These are phyloP conservation scores for Endothia cerciana DNA, from an alignment of 2,329 filamentous ascomycete species.

Conservation along the genomic window DNA sequence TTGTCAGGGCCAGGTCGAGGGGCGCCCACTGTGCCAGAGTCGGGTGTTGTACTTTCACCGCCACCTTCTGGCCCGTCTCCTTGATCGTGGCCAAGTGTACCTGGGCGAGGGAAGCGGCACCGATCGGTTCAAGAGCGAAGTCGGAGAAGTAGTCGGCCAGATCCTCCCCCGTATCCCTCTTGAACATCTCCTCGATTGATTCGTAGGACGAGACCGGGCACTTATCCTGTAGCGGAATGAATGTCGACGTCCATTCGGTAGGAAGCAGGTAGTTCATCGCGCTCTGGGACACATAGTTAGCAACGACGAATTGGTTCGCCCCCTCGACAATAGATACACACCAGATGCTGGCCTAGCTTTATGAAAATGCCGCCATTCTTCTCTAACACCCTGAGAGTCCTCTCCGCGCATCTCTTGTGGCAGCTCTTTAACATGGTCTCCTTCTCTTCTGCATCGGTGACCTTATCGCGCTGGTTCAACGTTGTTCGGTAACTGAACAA, in stretches of 20 bases:
- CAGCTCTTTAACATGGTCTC: constrained; percentile 76
- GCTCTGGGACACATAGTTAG: constrained; percentile 56
- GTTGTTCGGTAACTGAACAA: constrained; percentile 80
- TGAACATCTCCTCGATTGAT: constrained; percentile 86
- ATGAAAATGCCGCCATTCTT: constrained; percentile 98
- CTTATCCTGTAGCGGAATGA: constrained; percentile 93
- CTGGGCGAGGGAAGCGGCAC: constrained; percentile 91
- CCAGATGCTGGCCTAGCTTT: constrained; percentile 92
- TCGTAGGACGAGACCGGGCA: constrained; percentile 91
- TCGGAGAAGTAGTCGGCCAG: constrained; percentile 85
- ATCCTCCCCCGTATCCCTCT: constrained; percentile 76
- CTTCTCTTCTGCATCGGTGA: constrained; percentile 66
- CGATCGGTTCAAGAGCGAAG: constrained; percentile 80
- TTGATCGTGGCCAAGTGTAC: constrained; percentile 89
- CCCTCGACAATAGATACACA: constrained; percentile 39
- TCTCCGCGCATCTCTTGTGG: constrained; percentile 88
- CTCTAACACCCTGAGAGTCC: constrained; percentile 85
- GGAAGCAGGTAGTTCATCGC: constrained; percentile 95
- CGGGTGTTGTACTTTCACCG: constrained; percentile 96
- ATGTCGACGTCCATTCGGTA: constrained; percentile 90
- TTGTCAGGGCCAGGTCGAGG: constrained; percentile 83
- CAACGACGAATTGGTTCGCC: background rate
- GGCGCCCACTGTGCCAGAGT: constrained; percentile 86
- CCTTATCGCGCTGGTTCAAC: constrained; percentile 69
- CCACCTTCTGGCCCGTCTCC: constrained; percentile 82